Evolutionary conservation across 176 grass and related monocot genomes (phyloP), one percentile per base, ranked within the genome.

Genomic region (Microstegium vimineum): DNA sequence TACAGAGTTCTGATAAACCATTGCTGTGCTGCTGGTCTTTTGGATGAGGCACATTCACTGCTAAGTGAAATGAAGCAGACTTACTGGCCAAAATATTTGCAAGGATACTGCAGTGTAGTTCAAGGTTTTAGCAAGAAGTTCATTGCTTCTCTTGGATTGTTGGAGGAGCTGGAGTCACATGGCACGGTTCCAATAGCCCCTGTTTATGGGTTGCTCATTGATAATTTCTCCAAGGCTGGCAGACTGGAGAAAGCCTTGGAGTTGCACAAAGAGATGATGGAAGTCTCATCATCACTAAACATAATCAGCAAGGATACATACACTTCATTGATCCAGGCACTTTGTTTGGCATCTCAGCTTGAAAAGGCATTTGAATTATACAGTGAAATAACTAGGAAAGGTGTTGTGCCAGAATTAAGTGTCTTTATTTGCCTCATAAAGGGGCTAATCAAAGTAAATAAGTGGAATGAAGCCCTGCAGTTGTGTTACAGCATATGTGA

Each of bases 21-120:
- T 81, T 99, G 93, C 73, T 99, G 96, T 81, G 76, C 80, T 84
- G 89, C 75, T 88, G 93, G 89, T 35, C 87, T 91, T 90, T 94
- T 95, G 68, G 96, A 99, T 42, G 27, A 90, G 18, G 96, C 91
- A 15, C 87, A 73, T 68, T 74, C 79, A 82, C 64, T 99, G 71
- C 89, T 99, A 14, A 83, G 76, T 84, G 96, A 99, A 85, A 99
- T 99, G 96, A 99, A 93, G 49, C 96, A 95, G 52, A 99, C 93
- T 54, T 91, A 91, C 84, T 99, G 96, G 96, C 96, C 96, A 11
- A 94, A 83, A 77, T 87, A 92, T 82, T 34, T 90, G 54, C 82
- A 86, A 82, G 89, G 89, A 41, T 92, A 93, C 66, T 22, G 25
- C 52, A 36, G 79, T 46, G 73, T 81, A 33, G 83, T 93, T 84